A percentile compares a stretch with the other conserved stretches of the same genome.
phyloP scores from a whole-genome alignment of 352 stramenopile species.

The Pythium aristosporum region DNA sequence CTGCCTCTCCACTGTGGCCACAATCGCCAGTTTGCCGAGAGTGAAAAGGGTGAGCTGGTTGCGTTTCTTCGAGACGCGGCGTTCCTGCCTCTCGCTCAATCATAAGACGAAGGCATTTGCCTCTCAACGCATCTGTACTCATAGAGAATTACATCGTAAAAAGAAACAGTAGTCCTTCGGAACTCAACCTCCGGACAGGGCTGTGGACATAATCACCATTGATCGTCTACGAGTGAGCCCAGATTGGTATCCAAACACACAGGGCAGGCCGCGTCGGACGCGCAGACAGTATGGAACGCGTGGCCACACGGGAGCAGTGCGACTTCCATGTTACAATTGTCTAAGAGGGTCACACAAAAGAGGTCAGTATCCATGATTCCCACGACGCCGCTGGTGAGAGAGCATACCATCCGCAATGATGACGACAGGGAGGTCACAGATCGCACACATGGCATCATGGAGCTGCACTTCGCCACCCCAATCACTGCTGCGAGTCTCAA shows the following conservation, averaged over 20 bases:
- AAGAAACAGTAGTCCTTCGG: neutral
- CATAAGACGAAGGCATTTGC: neutral
- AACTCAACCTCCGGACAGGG: neutral
- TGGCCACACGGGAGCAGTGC: constrained; percentile 77
- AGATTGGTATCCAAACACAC: constrained; percentile 66
- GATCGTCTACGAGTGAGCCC: constrained; percentile 30
- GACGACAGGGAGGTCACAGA: constrained; percentile 78
- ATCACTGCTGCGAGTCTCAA: constrained; percentile 84
- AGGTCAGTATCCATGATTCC: neutral
- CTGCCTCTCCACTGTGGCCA: constrained; percentile 81
- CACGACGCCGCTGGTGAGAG: neutral
- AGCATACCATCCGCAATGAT: constrained; percentile 74
- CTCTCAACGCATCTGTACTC: neutral
- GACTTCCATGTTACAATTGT: constrained; percentile 75
- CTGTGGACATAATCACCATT: neutral
- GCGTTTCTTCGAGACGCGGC: constrained; percentile 39
- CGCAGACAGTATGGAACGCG: constrained; percentile 67
- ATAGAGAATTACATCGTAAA: constrained; percentile 8
- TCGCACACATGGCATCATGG: constrained; percentile 71
- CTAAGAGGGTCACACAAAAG: constrained; percentile 27
- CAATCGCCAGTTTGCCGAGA: constrained; percentile 82
- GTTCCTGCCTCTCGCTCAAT: constrained; percentile 15
- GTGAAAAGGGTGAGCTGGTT: constrained; percentile 67
- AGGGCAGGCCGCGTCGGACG: constrained; percentile 61
- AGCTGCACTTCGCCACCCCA: constrained; percentile 87